These are phyloP conservation scores for Ophiocordyceps camponoti-leonardi DNA, from an alignment of 2,329 filamentous ascomycete species.

Conservation along the genomic window DNA sequence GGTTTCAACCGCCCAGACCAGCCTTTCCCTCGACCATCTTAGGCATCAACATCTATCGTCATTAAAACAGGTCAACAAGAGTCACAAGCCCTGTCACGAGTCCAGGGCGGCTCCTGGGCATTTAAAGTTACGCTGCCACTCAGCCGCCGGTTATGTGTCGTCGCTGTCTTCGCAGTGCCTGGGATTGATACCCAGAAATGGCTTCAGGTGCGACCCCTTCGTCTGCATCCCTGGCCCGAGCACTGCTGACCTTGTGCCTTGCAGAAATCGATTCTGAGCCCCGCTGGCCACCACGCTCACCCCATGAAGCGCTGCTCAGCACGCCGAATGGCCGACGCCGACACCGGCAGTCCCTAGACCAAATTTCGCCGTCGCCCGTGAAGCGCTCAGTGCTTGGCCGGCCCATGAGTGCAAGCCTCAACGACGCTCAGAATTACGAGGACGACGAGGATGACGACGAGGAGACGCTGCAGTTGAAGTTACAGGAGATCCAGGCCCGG, in stretches of 20 bases:
- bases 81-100: too few species aligned
- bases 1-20: background rate
- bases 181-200: conserved; percentile 2
- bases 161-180: background rate
- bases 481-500: conserved; percentile 77
- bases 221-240: background rate
- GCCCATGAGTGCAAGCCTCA: too few species aligned
- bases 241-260: background rate
- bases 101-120: too few species aligned
- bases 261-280: conserved; percentile 21
- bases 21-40: background rate
- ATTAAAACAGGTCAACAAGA: background rate
- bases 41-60: background rate
- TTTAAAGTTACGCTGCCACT: background rate
- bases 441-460: conserved; percentile 61
- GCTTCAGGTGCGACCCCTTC: conserved; percentile 3
- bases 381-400: conserved; percentile 1
- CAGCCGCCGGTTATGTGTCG: conserved; percentile 4
- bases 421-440: conserved; percentile 11
- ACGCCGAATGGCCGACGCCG: conserved; percentile 67
- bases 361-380: conserved; percentile 46
- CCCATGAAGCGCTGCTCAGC: conserved; percentile 43
- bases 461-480: conserved; percentile 70
- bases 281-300: conserved; percentile 51
- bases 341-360: conserved; percentile 50